These are phyloP conservation scores for Lepidium aucheri DNA, from an alignment of 345 rosid species.

Conservation along the genomic window DNA sequence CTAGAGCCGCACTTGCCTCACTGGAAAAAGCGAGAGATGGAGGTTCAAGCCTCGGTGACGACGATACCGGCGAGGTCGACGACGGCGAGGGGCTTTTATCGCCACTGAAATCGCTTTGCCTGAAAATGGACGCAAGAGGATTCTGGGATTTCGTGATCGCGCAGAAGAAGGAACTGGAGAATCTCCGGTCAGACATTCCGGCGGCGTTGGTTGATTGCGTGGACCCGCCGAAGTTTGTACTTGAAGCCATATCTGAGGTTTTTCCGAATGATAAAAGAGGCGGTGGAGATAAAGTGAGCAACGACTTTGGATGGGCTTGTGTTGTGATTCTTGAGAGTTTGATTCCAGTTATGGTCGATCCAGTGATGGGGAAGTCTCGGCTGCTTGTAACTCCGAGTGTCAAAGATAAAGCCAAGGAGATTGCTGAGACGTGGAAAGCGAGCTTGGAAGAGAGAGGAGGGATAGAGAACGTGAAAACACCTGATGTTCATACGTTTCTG, in stretches of 20 bases:
- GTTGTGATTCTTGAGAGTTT: constrained; percentile 73
- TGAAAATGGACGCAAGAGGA: constrained; percentile 53
- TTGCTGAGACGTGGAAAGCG: constrained; percentile 83
- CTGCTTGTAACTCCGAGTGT: constrained; percentile 59
- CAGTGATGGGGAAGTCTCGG: constrained; percentile 71
- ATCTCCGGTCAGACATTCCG: constrained; percentile 52
- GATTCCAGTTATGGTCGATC: constrained; percentile 76
- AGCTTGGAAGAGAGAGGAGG: constrained; percentile 91
- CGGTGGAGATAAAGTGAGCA: constrained; percentile 21
- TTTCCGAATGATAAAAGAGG: constrained; percentile 65
- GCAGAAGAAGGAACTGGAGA: constrained; percentile 59
- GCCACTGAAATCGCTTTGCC: constrained; percentile 39
- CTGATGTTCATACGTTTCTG: constrained; percentile 86
- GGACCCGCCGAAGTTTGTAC: constrained; percentile 73
- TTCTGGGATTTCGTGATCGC: constrained; percentile 61
- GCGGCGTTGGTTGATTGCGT: constrained; percentile 55
- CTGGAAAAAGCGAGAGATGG: constrained; percentile 7
- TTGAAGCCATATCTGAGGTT: constrained; percentile 76
- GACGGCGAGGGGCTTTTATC: constrained; percentile 49
- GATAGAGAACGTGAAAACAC: constrained; percentile 86
- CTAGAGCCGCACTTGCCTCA: constrained; percentile 17
- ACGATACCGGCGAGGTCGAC: constrained; percentile 52
- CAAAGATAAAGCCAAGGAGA: constrained; percentile 55
- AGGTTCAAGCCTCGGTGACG: constrained; percentile 44
- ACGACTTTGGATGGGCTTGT: constrained; percentile 91